phyloP scores from a whole-genome alignment of 441 rosid species.

The Rhodomyrtus psidioides region DNA sequence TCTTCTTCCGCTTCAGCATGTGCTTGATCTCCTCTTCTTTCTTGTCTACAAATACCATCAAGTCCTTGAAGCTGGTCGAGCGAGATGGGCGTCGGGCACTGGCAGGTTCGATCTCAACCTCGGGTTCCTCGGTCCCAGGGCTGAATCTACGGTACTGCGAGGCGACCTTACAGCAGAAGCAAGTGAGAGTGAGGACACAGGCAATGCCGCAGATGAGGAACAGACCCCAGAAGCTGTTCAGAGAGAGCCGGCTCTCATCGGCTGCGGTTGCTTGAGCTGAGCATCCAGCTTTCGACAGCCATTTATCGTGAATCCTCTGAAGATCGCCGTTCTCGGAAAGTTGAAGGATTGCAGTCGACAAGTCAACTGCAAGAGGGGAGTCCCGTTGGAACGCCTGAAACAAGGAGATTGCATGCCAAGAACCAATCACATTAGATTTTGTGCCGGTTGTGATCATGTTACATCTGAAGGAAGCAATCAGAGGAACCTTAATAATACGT shows the following conservation, averaged over 20 bases:
- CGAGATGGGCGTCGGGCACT: constrained; percentile 26
- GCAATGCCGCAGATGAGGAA: constrained; percentile 72
- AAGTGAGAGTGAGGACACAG: constrained; percentile 43
- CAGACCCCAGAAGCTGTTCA: constrained; percentile 84
- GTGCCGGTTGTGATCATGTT: background rate
- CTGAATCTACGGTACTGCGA: constrained; percentile 51
- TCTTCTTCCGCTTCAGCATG: constrained; percentile 37
- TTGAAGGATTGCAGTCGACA: constrained; percentile 83
- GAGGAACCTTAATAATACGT: background rate
- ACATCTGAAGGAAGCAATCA: background rate
- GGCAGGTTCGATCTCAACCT: constrained; percentile 38
- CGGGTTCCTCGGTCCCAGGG: constrained; percentile 24
- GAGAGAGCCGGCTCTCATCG: constrained; percentile 42
- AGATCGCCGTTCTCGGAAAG: constrained; percentile 89
- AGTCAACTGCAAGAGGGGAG: constrained; percentile 84
- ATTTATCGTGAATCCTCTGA: constrained; percentile 64
- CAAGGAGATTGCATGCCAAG: background rate
- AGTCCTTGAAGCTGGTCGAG: constrained; percentile 45
- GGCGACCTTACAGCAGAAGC: constrained; percentile 45
- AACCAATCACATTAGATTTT: background rate
- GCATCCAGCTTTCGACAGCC: constrained; percentile 54
- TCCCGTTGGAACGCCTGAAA: constrained; percentile 89
- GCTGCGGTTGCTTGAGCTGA: constrained; percentile 20
- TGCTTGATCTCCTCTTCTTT: constrained; percentile 67
- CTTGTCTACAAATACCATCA: constrained; percentile 61